Evolutionary conservation across 768 basidiomycete genomes (phyloP).

Genomic region (Phanerodontia chrysosporium): DNA sequence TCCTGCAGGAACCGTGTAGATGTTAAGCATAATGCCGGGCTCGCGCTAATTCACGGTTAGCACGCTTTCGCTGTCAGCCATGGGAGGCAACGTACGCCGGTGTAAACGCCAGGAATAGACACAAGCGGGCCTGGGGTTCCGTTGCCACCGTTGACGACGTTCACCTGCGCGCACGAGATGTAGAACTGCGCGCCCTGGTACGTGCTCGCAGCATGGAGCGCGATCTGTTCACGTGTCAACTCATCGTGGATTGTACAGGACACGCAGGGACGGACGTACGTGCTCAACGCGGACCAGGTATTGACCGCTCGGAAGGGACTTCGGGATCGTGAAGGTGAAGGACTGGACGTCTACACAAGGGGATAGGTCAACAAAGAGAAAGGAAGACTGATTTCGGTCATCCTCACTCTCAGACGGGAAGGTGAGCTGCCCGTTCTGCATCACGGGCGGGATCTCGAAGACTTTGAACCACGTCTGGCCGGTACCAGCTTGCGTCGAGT

Average conservation of each 20-base stretch:
- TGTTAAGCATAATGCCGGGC: slow-evolving; percentile 27
- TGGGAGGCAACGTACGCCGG: slow-evolving; percentile 17
- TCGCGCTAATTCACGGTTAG: slow-evolving; percentile 12
- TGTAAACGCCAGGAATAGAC: slow-evolving; percentile 30
- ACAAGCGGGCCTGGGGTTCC: slow-evolving; percentile 30
- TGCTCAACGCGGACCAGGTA: slow-evolving; percentile 31
- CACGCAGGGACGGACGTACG: slow-evolving; percentile 1
- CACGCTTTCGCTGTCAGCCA: background rate
- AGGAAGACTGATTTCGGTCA: background rate
- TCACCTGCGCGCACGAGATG: slow-evolving; percentile 30
- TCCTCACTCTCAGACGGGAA: slow-evolving; percentile 25
- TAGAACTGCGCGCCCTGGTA: slow-evolving; percentile 30
- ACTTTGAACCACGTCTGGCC: slow-evolving; percentile 42
- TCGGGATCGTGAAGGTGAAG: slow-evolving; percentile 28
- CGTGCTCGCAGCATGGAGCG: slow-evolving; percentile 22
- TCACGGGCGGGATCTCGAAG: slow-evolving; percentile 29
- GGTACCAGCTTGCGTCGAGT: slow-evolving; percentile 31
- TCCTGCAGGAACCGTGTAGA: slow-evolving; percentile 19
- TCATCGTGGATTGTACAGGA: background rate
- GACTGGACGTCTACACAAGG: slow-evolving; percentile 9
- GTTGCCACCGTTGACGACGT: slow-evolving; percentile 28
- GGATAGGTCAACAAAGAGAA: background rate
- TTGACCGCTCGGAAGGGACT: slow-evolving; percentile 25
- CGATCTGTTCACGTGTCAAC: slow-evolving; percentile 11
- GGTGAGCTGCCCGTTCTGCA: slow-evolving; percentile 21